Evolutionary conservation across 495 filamentous ascomycete genomes (phyloP).

Genomic region (Melanomma pulvis-pyrius): DNA sequence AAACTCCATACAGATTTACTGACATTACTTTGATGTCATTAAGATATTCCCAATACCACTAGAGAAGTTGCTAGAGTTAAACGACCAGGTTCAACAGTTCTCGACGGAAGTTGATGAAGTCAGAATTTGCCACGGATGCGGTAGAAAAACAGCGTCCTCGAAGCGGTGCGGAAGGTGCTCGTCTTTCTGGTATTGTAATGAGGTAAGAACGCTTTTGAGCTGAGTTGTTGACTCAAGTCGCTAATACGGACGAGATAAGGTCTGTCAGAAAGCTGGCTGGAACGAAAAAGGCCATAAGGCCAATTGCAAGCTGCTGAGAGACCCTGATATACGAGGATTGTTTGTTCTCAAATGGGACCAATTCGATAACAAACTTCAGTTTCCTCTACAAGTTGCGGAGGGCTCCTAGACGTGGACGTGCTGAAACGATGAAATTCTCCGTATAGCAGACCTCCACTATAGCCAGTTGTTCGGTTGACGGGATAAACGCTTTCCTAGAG

Average conservation of each 20-base stretch:
- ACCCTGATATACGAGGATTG: conserved; percentile 41
- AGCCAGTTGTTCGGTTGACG: too few relatives aligned
- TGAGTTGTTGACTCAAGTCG: neutral
- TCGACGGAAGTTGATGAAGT: conserved; percentile 35
- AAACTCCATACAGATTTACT: conserved; percentile 18
- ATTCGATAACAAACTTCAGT: too few relatives aligned
- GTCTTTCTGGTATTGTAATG: conserved; percentile 45
- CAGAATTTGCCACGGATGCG: conserved; percentile 39
- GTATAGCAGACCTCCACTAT: too few relatives aligned
- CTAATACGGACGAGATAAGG: conserved; percentile 33
- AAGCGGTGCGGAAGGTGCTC: conserved; percentile 38
- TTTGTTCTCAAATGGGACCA: conserved; percentile 8
- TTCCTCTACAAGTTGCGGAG: too few relatives aligned
- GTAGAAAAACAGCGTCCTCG: conserved; percentile 37
- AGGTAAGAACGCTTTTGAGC: conserved; percentile 35
- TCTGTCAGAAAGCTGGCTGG: conserved; percentile 44
- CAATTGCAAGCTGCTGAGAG: conserved; percentile 46
- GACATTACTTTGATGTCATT: conserved; percentile 35
- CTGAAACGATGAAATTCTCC: too few relatives aligned
- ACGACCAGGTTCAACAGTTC: conserved; percentile 43
- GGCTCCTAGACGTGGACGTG: too few relatives aligned
- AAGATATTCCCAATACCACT: conserved; percentile 29
- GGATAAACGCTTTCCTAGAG: too few relatives aligned
- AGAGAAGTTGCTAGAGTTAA: conserved; percentile 42
- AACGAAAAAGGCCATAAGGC: conserved; percentile 46